These are phyloP conservation scores for Abrus precatorius DNA, from an alignment of 306 rosid species.

Conservation along the genomic window DNA sequence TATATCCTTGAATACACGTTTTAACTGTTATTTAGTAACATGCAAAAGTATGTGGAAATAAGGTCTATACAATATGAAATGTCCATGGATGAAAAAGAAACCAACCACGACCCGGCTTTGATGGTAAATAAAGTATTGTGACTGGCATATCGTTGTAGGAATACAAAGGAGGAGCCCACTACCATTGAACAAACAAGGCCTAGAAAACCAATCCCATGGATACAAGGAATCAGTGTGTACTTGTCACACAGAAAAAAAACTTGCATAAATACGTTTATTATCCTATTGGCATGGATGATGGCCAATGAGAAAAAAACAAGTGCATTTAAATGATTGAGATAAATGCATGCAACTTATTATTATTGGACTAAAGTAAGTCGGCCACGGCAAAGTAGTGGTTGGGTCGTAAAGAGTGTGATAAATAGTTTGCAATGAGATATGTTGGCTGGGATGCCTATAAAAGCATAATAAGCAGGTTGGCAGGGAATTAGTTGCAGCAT, in stretches of 20 bases:
- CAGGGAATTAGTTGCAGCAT: constrained; percentile 40
- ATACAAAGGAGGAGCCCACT: not conserved
- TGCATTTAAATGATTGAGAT: constrained; percentile 10
- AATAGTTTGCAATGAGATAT: constrained; percentile 2
- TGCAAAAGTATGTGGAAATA: not conserved
- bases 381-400: constrained; percentile 52
- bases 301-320: constrained; percentile 20
- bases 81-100: not conserved
- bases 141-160: constrained; percentile 6
- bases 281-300: constrained; percentile 7
- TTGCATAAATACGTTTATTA: constrained; percentile 29
- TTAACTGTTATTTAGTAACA: not conserved
- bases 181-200: constrained; percentile 35
- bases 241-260: not conserved
- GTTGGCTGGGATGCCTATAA: constrained; percentile 41
- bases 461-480: constrained; percentile 50
- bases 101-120: constrained; percentile 1
- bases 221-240: constrained; percentile 20
- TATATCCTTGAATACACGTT: no score
- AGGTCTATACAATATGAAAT: not conserved
- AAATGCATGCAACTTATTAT: constrained; percentile 17
- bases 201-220: constrained; percentile 35
- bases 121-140: not conserved
- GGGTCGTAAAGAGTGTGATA: constrained; percentile 50
- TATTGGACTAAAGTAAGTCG: constrained; percentile 40